Conservation (phyloP, 768 basidiomycete genomes). For the Rhodotorula babjevae region DNA sequence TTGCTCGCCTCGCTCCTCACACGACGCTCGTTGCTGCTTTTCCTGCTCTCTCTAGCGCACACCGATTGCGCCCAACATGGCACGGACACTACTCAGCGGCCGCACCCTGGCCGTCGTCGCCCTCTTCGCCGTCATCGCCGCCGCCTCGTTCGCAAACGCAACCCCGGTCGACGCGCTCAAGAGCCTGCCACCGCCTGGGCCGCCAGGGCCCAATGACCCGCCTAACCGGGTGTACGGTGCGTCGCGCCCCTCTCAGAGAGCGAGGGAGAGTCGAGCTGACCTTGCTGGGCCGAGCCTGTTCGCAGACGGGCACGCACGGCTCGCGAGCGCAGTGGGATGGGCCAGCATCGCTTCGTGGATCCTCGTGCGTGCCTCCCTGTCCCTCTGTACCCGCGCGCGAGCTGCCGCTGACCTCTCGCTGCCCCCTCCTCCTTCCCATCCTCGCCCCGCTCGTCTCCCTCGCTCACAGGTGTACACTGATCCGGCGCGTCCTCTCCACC, state of each 20-base stretch:
- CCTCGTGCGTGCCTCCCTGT: slow-evolving; percentile 6
- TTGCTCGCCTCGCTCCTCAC: background rate
- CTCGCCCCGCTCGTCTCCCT: too few species aligned
- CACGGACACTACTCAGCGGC: background rate
- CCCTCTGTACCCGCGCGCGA: too few species aligned
- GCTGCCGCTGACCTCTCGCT: background rate
- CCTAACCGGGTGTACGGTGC: slow-evolving; percentile 4
- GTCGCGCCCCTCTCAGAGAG: background rate
- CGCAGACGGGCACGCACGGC: slow-evolving; percentile 22
- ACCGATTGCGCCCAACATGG: background rate
- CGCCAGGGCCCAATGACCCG: background rate
- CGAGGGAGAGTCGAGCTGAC: background rate
- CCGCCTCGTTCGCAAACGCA: background rate
- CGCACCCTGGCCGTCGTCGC: background rate
- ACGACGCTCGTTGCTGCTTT: background rate
- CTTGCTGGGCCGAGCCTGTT: too few species aligned
- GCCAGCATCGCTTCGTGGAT: slow-evolving; percentile 23
- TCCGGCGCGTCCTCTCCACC: slow-evolving; percentile 9
- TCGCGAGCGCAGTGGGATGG: slow-evolving; percentile 23
- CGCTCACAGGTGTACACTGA: slow-evolving; percentile 27
- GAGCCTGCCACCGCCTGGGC: slow-evolving; percentile 1
- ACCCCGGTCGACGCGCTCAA: background rate
- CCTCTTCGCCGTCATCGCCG: background rate
- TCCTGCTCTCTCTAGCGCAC: background rate
- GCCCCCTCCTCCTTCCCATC: too few species aligned